Evolutionary conservation across 148 eudicot species (phyloP), one percentile per base, ranked within the genome.

Genomic region (Rhododendron williamsianum): DNA sequence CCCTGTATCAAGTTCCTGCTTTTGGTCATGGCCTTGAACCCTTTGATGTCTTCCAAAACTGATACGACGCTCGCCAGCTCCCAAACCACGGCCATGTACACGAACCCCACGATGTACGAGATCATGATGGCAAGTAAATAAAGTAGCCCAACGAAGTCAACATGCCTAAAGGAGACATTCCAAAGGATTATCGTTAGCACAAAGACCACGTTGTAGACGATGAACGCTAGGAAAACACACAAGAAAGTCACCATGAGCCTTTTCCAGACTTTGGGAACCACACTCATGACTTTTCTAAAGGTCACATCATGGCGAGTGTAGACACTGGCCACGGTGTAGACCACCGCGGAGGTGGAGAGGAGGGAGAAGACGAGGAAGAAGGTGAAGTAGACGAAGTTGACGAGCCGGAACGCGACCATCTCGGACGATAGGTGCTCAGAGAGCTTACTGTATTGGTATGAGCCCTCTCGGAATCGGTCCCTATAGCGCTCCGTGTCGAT

Each of bases 241-340:
- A 86, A 7, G 43, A 84, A 89, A 2, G 91, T 89, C 72, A 87
- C 78, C 82, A 89, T 78, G n/a, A 89, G 85, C 36, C 91, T 56
- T 33, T 89, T 89, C 91, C 87, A 89, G 27, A 89, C 91, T 13
- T 87, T 89, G 35, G 90, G 90, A 36, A 87, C 87, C 16, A 87
- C 89, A 43, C 89, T 87, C 69, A 89, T 67, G 36, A 89, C 89
- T 35, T 82, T 82, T 45, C 46, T 46, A 56, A 87, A 89, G 25
- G 48, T 82, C 9, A 89, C 43, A 2, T 85, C 87, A 9, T 56
- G 72, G 16, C 84, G 83, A 4, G 87, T 89, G 48, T 89, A 87
- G 58, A 87, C 79, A 51, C 76, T 82, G 54, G 91, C 89, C 4
- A 87, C 74, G 76, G 89, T 84, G 81, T 87, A 87, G 36, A 89